Base-by-base conservation (phyloP, 495 filamentous ascomycete species). In the Darksidea phi region DNA sequence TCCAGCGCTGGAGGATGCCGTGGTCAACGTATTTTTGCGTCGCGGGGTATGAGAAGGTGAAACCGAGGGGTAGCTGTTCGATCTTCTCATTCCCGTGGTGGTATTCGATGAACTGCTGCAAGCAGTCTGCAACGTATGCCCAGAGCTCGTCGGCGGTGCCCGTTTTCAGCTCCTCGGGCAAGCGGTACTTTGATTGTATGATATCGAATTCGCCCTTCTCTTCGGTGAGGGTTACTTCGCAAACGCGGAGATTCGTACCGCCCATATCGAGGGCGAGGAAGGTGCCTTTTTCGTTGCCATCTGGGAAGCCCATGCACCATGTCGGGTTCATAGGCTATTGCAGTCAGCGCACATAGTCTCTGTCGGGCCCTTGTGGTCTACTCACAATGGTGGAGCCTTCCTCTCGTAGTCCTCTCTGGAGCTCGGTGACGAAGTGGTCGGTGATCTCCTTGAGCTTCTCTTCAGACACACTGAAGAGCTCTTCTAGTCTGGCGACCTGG, bases 21-120 rank as follows among this genome's bases (percentile, higher is more conserved):
- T 97, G 90, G 70, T 98, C 90, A 69, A 98, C 91, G 76, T 95
- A 96, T 37, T 97, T 84, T 74, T 98, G 94, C 12, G 91, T 94
- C 25, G 91, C 95, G 2, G 94, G 94, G 71, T 97, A 98, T 8
- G 94, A 97, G 78, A 98, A 98, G 54, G 94, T 98, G 78, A 98
- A 98, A 72, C 94, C 95, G 43, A 97, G 83, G 4, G 89, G 89
- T 18, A 97, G 76, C 67, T 84, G 82, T 18, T 83, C 80, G 28
- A 86, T 59, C 61, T 88, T 81, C 72, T 85, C 80, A 43, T 75
- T 77, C 43, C 80, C 78, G 73, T 97, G 92, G 75, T 97, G 93
- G 69, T 85, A 87, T 69, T 97, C 87, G 65, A 98, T 86, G 74
- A 98, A 98, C 70, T 97, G 91, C 77, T 95, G 84, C 57, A 98